Percentiles rank a stretch among this genome's conserved stretches.
Evolutionary conservation across 192 early-diverging fungal species (phyloP).

Genomic region (Backusella mclennaniae): DNA sequence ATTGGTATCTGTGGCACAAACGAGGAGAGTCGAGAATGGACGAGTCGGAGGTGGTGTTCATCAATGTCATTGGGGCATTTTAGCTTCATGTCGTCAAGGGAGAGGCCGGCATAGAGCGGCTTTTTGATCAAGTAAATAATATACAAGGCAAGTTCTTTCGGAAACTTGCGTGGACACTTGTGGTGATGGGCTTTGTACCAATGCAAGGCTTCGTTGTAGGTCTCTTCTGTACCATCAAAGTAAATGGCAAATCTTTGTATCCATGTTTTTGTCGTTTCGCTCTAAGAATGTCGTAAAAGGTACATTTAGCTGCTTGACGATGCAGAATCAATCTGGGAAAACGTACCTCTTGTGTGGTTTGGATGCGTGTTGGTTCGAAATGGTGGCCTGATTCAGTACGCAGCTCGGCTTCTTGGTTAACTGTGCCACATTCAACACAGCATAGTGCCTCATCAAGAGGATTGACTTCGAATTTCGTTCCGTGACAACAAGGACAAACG

Average conservation of each 20-base stretch:
- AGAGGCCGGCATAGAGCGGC: neutral
- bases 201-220: neutral
- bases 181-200: neutral
- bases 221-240: neutral
- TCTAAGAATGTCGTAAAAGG: neutral
- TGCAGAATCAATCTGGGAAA: neutral
- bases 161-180: neutral
- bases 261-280: neutral
- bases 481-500: neutral
- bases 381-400: neutral
- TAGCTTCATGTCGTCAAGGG: neutral
- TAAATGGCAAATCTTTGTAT: neutral
- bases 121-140: neutral
- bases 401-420: neutral
- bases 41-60: neutral
- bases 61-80: neutral
- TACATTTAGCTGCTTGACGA: neutral
- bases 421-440: neutral
- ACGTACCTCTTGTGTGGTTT: neutral
- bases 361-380: neutral
- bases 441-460: neutral
- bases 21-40: neutral
- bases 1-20: neutral
- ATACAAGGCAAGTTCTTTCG: neutral
- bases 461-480: neutral